These are phyloP conservation scores for Candida argentea DNA, from an alignment of 805 yeast genomes.

Conservation along the genomic window DNA sequence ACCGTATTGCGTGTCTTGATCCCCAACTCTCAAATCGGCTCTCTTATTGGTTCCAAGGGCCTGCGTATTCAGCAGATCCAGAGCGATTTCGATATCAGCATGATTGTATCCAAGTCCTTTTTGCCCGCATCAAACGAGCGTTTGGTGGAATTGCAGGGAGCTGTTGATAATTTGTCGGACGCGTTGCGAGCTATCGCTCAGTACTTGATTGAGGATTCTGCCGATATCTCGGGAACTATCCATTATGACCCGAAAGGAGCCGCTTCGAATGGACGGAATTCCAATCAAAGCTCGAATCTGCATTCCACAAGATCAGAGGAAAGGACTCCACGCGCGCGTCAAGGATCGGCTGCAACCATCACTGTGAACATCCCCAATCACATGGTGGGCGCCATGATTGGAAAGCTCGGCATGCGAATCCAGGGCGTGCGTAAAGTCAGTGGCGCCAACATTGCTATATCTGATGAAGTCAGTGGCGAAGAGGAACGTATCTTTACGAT, in stretches of 20 bases:
- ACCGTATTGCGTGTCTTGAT: conserved; percentile 57
- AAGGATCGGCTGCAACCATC: conserved; percentile 15
- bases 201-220: conserved; percentile 67
- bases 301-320: conserved; percentile 1
- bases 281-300: not conserved
- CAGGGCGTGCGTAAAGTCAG: conserved; percentile 74
- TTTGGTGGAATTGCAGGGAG: conserved; percentile 79
- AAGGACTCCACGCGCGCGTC: conserved; percentile 1
- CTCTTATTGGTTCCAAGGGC: conserved; percentile 81
- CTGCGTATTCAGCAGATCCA: conserved; percentile 70
- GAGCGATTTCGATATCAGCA: conserved; percentile 56
- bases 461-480: conserved; percentile 54
- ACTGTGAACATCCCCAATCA: conserved; percentile 60
- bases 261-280: not conserved
- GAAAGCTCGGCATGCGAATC: conserved; percentile 76
- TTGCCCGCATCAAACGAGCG: conserved; percentile 78
- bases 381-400: conserved; percentile 84
- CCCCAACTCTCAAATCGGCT: conserved; percentile 82
- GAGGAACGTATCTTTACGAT: conserved; percentile 64
- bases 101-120: conserved; percentile 81
- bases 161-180: conserved; percentile 49
- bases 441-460: conserved; percentile 71
- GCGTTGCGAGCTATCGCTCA: conserved; percentile 52
- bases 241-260: conserved; percentile 46
- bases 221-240: conserved; percentile 52